Percentiles rank a stretch among this genome's conserved stretches.
These are phyloP conservation scores for Aspergillus pseudotamarii DNA, from an alignment of 2,329 filamentous ascomycete genomes.

Conservation along the genomic window DNA sequence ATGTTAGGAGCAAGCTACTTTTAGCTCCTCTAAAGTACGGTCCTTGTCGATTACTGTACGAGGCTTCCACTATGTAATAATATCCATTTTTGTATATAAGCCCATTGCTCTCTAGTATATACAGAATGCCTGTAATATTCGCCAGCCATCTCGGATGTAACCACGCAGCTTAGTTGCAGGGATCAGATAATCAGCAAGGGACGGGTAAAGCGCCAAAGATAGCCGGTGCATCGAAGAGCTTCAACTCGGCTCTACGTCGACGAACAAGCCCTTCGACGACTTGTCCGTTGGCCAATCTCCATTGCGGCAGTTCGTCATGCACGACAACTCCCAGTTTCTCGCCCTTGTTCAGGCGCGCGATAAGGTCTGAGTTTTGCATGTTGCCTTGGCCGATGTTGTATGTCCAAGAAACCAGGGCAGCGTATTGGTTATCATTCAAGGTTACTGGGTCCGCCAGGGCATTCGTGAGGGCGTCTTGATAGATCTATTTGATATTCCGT, in stretches of 20 bases:
- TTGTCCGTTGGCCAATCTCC: constrained; percentile 48
- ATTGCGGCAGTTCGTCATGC: constrained; percentile 51
- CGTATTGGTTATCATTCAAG: constrained; percentile 57
- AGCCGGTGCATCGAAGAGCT: constrained; percentile 36
- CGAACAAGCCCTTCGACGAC: constrained; percentile 46
- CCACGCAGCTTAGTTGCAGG: not conserved
- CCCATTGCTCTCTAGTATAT: not conserved
- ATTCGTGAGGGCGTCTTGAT: constrained; percentile 45
- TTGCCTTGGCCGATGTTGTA: constrained; percentile 55
- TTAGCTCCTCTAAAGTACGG: too few species aligned
- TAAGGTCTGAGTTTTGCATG: constrained; percentile 44
- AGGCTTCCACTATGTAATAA: too few species aligned
- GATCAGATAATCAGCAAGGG: not conserved
- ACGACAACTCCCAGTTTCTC: constrained; percentile 47
- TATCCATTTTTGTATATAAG: not conserved
- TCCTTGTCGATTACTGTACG: rapidly evolving
- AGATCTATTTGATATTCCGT: constrained; percentile 28
- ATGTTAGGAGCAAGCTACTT: too few species aligned
- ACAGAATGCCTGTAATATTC: not conserved
- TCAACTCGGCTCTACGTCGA: constrained; percentile 50
- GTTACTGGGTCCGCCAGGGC: constrained; percentile 38
- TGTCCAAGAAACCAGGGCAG: constrained; percentile 55
- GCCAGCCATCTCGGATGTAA: too few species aligned
- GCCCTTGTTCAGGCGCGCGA: constrained; percentile 50
- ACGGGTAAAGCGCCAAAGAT: constrained; percentile 9